Evolutionary conservation across 2,329 filamentous ascomycete genomes (phyloP).

Genomic region (Thelonectria discophora): DNA sequence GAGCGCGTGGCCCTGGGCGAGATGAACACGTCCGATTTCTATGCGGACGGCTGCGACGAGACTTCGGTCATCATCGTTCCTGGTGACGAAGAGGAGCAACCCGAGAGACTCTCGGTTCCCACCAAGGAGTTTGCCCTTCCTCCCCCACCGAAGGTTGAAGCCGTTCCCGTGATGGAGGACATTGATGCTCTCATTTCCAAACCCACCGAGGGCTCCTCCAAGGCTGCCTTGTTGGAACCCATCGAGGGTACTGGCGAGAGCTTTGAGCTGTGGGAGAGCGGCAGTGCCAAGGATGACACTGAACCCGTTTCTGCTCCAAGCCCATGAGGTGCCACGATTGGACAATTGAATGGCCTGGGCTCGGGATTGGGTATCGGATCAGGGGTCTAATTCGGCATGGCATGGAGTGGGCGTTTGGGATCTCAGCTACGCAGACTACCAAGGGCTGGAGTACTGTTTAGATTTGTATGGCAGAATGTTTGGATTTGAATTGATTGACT

Average conservation of each 20-base stretch:
- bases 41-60: conserved; percentile 71
- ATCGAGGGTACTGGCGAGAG: conserved; percentile 67
- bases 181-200: conserved; percentile 52
- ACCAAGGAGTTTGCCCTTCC: conserved; percentile 29
- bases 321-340: conserved; percentile 34
- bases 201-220: conserved; percentile 49
- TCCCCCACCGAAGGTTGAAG: conserved; percentile 35
- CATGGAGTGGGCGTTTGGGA: conserved; percentile 28
- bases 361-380: conserved; percentile 4
- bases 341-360: conserved; percentile 16
- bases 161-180: conserved; percentile 33
- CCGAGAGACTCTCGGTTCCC: conserved; percentile 22
- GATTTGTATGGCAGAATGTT: conserved; percentile 19
- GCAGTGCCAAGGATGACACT: conserved; percentile 67
- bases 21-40: conserved; percentile 73
- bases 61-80: conserved; percentile 68
- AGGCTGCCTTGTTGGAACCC: conserved; percentile 60
- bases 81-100: conserved; percentile 63
- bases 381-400: conserved; percentile 18
- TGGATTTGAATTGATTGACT: conserved; percentile 11
- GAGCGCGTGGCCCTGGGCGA: conserved; percentile 72
- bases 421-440: conserved; percentile 40
- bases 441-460: conserved; percentile 43
- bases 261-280: conserved; percentile 77
- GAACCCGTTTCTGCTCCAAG: conserved; percentile 43